Conservation (phyloP, 176 grass and related monocot species). For the Ampelocalamus luodianensis region DNA sequence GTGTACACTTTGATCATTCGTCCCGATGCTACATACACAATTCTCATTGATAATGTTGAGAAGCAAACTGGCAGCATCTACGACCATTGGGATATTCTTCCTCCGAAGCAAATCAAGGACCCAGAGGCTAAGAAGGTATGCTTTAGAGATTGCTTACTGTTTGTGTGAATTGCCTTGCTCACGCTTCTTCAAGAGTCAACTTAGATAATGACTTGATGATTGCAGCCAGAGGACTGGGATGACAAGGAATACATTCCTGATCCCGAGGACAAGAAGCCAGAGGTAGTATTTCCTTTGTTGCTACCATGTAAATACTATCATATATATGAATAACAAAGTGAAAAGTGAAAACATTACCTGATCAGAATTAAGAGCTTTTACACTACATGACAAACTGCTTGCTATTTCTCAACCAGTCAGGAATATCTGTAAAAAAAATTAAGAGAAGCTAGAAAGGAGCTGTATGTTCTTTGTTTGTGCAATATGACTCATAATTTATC, state of each 20-base stretch:
- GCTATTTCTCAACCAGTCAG: background rate
- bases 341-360: background rate
- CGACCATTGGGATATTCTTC: conserved; percentile 90
- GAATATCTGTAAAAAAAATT: background rate
- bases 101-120: conserved; percentile 76
- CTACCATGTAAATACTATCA: background rate
- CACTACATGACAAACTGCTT: background rate
- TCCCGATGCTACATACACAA: conserved; percentile 81
- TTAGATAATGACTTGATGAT: conserved; percentile 7
- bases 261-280: conserved; percentile 85
- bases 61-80: conserved; percentile 87
- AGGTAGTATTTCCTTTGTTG: conserved; percentile 56
- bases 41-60: conserved; percentile 84
- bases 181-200: background rate
- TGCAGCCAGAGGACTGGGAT: conserved; percentile 95
- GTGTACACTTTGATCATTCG: conserved; percentile 86
- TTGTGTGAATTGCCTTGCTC: background rate
- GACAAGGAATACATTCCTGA: conserved; percentile 94
- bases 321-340: background rate
- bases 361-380: background rate
- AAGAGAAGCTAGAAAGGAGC: background rate
- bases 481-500: background rate
- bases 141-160: background rate
- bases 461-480: background rate
- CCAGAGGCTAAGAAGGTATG: conserved; percentile 79